These are phyloP conservation scores for Saturnispora kantuleensis DNA, from an alignment of 805 yeast species.

Conservation along the genomic window DNA sequence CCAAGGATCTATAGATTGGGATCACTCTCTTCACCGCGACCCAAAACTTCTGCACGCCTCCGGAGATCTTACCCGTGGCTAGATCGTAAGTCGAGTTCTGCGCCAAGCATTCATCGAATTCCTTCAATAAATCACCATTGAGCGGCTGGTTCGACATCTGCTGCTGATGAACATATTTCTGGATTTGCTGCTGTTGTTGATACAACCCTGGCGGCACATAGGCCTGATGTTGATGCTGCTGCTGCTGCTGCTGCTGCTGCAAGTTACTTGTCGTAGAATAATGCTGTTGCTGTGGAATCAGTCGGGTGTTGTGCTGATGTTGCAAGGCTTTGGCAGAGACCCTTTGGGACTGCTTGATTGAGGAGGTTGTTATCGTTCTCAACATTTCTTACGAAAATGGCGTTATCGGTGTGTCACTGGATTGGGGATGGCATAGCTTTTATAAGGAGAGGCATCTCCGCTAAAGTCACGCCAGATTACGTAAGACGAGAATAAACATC, in stretches of 20 bases:
- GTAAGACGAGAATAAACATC: constrained; percentile 1
- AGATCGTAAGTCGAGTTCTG: constrained; percentile 29
- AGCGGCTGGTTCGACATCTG: background rate
- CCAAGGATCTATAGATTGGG: constrained; percentile 38
- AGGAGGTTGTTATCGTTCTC: constrained; percentile 23
- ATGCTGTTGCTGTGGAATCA: constrained; percentile 9
- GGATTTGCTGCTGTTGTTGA: constrained; percentile 1
- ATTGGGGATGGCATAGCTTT: too few species aligned
- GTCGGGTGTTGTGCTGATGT: constrained; percentile 14
- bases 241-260: background rate
- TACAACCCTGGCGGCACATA: background rate
- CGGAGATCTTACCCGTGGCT: constrained; percentile 30
- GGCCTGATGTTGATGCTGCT: constrained; percentile 4
- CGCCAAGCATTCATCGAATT: constrained; percentile 38
- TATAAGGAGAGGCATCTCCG: constrained; percentile 1
- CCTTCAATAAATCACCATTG: constrained; percentile 5
- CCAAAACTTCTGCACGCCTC: constrained; percentile 41
- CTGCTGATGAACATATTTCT: background rate
- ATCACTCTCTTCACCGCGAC: constrained; percentile 41
- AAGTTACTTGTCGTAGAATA: background rate
- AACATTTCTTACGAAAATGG: constrained; percentile 15
- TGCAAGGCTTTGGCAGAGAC: constrained; percentile 26
- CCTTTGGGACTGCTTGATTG: constrained; percentile 26
- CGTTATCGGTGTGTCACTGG: too few species aligned
- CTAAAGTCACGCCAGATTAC: constrained; percentile 11